A percentile compares a stretch with the other conserved stretches of the same genome.
phyloP scores from a whole-genome alignment of 2,329 filamentous ascomycete genomes.

The Clonostachys rhizophaga region DNA sequence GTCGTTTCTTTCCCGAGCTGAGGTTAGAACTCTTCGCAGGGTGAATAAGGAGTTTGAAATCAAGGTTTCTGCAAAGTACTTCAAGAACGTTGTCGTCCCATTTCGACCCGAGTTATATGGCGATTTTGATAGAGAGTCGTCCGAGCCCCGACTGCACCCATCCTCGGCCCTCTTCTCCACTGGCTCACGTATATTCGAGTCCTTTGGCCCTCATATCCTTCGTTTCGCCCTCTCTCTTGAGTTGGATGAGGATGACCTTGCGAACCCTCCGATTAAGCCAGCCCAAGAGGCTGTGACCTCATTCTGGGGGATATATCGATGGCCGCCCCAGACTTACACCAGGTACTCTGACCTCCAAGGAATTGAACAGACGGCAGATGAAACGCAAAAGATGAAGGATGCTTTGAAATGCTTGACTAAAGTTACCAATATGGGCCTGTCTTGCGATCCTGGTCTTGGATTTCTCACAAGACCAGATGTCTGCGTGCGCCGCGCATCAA shows the following conservation, averaged over 20 bases:
- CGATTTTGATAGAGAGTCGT: slow-evolving; percentile 12
- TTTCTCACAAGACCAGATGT: slow-evolving; percentile 61
- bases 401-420: slow-evolving; percentile 52
- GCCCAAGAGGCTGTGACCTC: slow-evolving; percentile 47
- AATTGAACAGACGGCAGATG: slow-evolving; percentile 60
- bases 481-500: slow-evolving; percentile 36
- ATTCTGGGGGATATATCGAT: slow-evolving; percentile 63
- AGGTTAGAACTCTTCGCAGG: slow-evolving; percentile 56
- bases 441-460: slow-evolving; percentile 62
- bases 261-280: slow-evolving; percentile 49
- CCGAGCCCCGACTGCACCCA: slow-evolving; percentile 11
- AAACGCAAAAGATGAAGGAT: slow-evolving; percentile 54
- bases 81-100: slow-evolving; percentile 59
- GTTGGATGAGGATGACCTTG: slow-evolving; percentile 48
- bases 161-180: slow-evolving; percentile 27
- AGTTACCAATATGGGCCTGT: slow-evolving; percentile 61
- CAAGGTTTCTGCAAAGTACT: slow-evolving; percentile 53
- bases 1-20: slow-evolving; percentile 47
- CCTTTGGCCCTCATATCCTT: slow-evolving; percentile 55
- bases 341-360: slow-evolving; percentile 54
- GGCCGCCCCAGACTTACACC: slow-evolving; percentile 55
- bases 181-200: slow-evolving; percentile 56
- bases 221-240: slow-evolving; percentile 66
- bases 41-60: slow-evolving; percentile 53
- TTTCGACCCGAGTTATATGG: slow-evolving; percentile 62